Evolutionary conservation across 495 filamentous ascomycete genomes (phyloP).

Genomic region (Penicillium verhagenii): DNA sequence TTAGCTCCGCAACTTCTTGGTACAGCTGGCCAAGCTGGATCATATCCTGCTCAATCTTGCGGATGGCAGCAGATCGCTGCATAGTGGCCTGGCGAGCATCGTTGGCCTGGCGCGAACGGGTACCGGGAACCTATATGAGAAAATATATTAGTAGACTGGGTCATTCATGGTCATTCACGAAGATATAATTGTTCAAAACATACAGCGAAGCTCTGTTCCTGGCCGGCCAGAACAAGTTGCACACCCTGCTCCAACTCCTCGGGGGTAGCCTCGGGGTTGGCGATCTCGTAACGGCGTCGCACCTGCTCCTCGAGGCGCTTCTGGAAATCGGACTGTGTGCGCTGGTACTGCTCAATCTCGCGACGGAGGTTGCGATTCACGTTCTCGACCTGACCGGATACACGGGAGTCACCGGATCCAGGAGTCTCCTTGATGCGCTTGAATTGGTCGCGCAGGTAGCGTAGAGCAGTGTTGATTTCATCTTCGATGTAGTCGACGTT

Average conservation of each 20-base stretch:
- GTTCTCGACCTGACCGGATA: slow-evolving; percentile 73
- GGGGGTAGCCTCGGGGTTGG: slow-evolving; percentile 78
- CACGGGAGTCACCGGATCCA: slow-evolving; percentile 65
- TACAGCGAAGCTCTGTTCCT: slow-evolving; percentile 73
- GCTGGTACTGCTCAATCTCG: slow-evolving; percentile 78
- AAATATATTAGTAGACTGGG: slow-evolving; percentile 11
- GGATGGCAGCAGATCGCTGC: slow-evolving; percentile 82
- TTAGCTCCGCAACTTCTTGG: slow-evolving; percentile 76
- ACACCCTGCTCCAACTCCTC: slow-evolving; percentile 76
- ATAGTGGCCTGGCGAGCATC: slow-evolving; percentile 72
- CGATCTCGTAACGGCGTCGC: slow-evolving; percentile 85
- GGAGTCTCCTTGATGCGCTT: slow-evolving; percentile 77
- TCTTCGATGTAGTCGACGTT: slow-evolving; percentile 66
- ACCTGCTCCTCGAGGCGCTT: slow-evolving; percentile 77
- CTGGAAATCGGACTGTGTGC: slow-evolving; percentile 70
- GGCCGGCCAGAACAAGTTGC: slow-evolving; percentile 62
- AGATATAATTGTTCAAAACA: slow-evolving; percentile 1
- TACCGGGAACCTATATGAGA: slow-evolving; percentile 54
- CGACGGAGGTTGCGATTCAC: slow-evolving; percentile 75
- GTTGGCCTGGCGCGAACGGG: slow-evolving; percentile 77
- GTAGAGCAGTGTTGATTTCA: slow-evolving; percentile 79
- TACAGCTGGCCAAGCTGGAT: slow-evolving; percentile 81
- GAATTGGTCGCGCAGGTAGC: slow-evolving; percentile 68
- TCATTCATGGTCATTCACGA: background rate
- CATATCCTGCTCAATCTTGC: slow-evolving; percentile 86